Percentiles rank a stretch among this genome's conserved stretches.
phyloP scores from a whole-genome alignment of 2,329 filamentous ascomycete genomes.

The Aspergillus neoniger region DNA sequence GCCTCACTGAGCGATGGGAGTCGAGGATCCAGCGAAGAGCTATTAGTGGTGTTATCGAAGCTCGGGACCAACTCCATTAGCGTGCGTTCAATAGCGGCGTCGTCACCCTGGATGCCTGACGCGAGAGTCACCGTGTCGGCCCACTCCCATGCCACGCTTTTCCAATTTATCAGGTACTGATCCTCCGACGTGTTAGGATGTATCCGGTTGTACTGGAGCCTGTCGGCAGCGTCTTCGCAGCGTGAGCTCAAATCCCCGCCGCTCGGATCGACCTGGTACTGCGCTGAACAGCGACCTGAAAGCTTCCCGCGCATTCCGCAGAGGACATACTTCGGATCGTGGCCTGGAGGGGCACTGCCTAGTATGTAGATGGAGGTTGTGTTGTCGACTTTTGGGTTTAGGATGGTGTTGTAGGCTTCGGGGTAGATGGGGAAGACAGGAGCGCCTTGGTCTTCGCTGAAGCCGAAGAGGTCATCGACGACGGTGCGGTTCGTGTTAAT shows the following conservation, averaged over 20 bases:
- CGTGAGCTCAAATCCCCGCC: constrained; percentile 62
- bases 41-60: constrained; percentile 30
- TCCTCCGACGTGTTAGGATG: constrained; percentile 37
- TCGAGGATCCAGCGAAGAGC: constrained; percentile 47
- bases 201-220: constrained; percentile 57
- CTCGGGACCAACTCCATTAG: constrained; percentile 57
- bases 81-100: constrained; percentile 62
- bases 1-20: constrained; percentile 73
- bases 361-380: constrained; percentile 66
- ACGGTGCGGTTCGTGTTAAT: constrained; percentile 54
- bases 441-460: constrained; percentile 58
- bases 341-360: constrained; percentile 48
- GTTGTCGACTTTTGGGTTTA: constrained; percentile 52
- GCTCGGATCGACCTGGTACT: constrained; percentile 52
- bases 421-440: constrained; percentile 61
- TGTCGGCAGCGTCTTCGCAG: constrained; percentile 62
- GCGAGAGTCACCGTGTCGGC: constrained; percentile 57
- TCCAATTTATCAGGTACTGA: constrained; percentile 53
- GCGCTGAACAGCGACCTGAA: constrained; percentile 67
- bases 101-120: constrained; percentile 56
- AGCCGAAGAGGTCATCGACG: constrained; percentile 71
- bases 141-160: constrained; percentile 58
- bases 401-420: constrained; percentile 65
- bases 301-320: constrained; percentile 67
- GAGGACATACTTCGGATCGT: constrained; percentile 59